phyloP scores from a whole-genome alignment of 306 rosid species.

The Vigna reflexopilosa region DNA sequence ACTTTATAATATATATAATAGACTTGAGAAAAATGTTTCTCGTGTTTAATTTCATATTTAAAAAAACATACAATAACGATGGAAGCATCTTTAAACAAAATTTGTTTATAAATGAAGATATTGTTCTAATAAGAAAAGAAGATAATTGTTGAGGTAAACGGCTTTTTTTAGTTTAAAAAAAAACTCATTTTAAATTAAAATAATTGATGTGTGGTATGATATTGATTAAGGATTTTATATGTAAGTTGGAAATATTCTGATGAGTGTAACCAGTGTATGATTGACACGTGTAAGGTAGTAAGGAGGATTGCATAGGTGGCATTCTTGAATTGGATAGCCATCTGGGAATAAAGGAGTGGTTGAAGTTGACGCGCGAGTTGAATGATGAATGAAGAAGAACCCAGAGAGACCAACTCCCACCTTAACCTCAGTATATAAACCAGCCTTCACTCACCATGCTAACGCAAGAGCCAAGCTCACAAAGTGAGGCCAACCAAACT shows the following conservation, averaged over 20 bases:
- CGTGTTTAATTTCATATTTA: too few species aligned
- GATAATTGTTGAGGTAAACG: too few species aligned
- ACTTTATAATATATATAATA: too few species aligned
- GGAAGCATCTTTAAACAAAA: too few species aligned
- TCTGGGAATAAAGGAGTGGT: slow-evolving; percentile 38
- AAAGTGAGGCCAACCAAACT: slow-evolving; percentile 38
- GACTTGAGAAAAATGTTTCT: too few species aligned
- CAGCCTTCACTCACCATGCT: neutral
- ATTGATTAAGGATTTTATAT: too few species aligned
- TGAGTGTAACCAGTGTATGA: neutral
- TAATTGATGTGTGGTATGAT: too few species aligned
- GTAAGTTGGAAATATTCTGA: neutral
- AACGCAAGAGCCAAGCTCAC: slow-evolving; percentile 32
- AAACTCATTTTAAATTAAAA: too few species aligned
- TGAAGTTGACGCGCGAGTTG: slow-evolving; percentile 53
- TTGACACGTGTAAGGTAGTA: slow-evolving; percentile 17
- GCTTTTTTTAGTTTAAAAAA: too few species aligned
- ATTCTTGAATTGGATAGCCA: neutral
- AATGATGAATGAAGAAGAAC: slow-evolving; percentile 1
- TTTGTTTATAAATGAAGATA: too few species aligned
- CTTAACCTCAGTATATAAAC: slow-evolving; percentile 48
- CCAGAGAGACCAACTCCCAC: neutral
- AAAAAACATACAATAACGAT: too few species aligned
- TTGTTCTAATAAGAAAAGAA: too few species aligned
- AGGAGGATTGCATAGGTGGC: slow-evolving; percentile 33